Conservation (phyloP, 805 yeast genomes). For the Myxozyma kluyveri region DNA sequence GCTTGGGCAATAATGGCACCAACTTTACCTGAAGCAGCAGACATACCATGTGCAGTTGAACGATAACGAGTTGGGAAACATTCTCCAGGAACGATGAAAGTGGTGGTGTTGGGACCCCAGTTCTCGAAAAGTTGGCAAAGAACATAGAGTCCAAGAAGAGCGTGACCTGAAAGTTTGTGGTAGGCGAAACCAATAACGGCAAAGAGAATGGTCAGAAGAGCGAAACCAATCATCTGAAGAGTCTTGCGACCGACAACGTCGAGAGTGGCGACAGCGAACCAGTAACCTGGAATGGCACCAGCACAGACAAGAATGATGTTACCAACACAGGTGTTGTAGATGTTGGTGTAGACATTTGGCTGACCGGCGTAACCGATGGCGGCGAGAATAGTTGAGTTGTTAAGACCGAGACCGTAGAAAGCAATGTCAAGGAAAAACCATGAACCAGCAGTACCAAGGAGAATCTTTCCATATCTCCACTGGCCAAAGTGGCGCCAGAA, state of each 20-base stretch:
- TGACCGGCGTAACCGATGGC: constrained; percentile 82
- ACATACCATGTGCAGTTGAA: constrained; percentile 92
- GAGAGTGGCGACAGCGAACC: constrained; percentile 76
- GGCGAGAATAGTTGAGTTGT: constrained; percentile 72
- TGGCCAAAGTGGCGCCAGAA: constrained; percentile 70
- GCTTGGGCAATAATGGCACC: constrained; percentile 80
- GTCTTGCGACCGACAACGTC: constrained; percentile 84
- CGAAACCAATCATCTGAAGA: constrained; percentile 73
- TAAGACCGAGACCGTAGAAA: constrained; percentile 82
- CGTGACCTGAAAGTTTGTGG: constrained; percentile 63
- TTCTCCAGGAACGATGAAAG: constrained; percentile 90
- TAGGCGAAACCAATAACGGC: constrained; percentile 83
- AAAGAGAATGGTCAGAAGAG: constrained; percentile 66
- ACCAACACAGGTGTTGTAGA: constrained; percentile 84
- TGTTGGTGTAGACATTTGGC: constrained; percentile 62
- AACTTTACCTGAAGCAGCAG: constrained; percentile 88
- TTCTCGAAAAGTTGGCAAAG: constrained; percentile 84
- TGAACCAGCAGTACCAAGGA: constrained; percentile 84
- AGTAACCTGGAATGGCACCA: constrained; percentile 92
- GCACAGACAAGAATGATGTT: constrained; percentile 90
- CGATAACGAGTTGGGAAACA: constrained; percentile 91
- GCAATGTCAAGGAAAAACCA: constrained; percentile 93
- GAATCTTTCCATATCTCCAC: constrained; percentile 83
- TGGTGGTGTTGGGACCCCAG: constrained; percentile 91
- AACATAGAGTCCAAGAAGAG: constrained; percentile 73